Base-by-base conservation (phyloP, 2,329 filamentous ascomycete genomes). In the Fusarium odoratissimum region DNA sequence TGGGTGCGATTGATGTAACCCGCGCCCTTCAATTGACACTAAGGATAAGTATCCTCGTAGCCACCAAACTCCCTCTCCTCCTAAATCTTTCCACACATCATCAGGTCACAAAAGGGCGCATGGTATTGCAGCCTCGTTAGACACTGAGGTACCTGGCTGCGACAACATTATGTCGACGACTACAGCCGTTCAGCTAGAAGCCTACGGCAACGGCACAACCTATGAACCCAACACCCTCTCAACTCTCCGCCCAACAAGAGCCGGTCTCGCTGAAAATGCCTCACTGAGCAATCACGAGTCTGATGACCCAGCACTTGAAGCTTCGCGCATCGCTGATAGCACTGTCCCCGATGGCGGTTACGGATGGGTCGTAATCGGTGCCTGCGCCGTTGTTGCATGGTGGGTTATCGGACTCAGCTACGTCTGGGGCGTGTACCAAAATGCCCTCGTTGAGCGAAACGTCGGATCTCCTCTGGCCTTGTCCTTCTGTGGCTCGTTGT, bases 361-460 rank as follows among this genome's bases (percentile, higher is more conserved):
- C 31, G 78, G 77, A 4, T 79, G 78, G 78, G 72, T 75, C 6
- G 75, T 79, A 1, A 69, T 79, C 4, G 33, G 55, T 2, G 75
- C 71, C 31, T 79, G 78, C 19, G 72, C 76, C 7, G 41, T 75
- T 11, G 67, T 80, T 0, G 57, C 75, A 0, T 79, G 87, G 81
- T 89, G 87, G 87, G 85, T 87, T 54, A 85, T 87, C n/a, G 89
- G 89, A 33, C 87, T 85, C 1, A 84, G 83, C 12, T 89, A 89
- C 71, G 85, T 83, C 67, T 91, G 89, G 89, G 90, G 90, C 10
- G 84, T 92, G 1, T 81, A 91, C 19, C 90, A 92, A 76, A 84
- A 84, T 5, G 89, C 86, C 0, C 82, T 91, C 0, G 84, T 90
- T 1, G 79, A 85, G 40, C 79, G 85, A 23, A 81, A 82, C 0